A percentile compares a stretch with the other conserved stretches of the same genome.
These are phyloP conservation scores for Clonostachys byssicola DNA, from an alignment of 2,329 filamentous ascomycete genomes.

Conservation along the genomic window DNA sequence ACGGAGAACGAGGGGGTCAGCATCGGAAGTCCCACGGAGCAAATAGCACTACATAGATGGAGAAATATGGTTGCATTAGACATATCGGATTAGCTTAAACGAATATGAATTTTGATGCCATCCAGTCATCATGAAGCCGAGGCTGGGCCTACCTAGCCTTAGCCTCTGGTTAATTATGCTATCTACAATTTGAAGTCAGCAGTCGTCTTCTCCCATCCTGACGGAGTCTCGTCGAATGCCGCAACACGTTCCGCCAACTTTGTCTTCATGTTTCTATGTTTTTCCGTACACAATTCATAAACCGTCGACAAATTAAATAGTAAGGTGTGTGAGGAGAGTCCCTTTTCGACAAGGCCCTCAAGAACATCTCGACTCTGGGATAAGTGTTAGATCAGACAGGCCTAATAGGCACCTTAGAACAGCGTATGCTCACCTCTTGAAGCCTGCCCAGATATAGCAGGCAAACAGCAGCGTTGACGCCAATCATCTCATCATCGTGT, in stretches of 20 bases:
- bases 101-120: no score
- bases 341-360: constrained; percentile 58
- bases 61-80: no score
- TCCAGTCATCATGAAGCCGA: no score
- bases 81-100: no score
- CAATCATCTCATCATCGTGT: constrained; percentile 60
- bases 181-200: constrained; percentile 70
- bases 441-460: constrained; percentile 78
- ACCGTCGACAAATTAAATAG: constrained; percentile 88
- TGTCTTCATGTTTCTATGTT: constrained; percentile 65
- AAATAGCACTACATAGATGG: no score
- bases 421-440: constrained; percentile 49
- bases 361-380: constrained; percentile 60
- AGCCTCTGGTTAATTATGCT: no score
- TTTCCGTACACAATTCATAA: constrained; percentile 87
- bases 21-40: no score
- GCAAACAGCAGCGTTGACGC: constrained; percentile 80
- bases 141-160: no score
- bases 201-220: constrained; percentile 68
- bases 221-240: constrained; percentile 44
- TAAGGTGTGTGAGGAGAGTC: constrained; percentile 70
- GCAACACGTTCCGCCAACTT: constrained; percentile 68
- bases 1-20: background rate
- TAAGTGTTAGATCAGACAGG: background rate
- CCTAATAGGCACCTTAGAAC: background rate